Evolutionary conservation across 345 rosid genomes (phyloP).

Genomic region (Pseudoturritis turrita): DNA sequence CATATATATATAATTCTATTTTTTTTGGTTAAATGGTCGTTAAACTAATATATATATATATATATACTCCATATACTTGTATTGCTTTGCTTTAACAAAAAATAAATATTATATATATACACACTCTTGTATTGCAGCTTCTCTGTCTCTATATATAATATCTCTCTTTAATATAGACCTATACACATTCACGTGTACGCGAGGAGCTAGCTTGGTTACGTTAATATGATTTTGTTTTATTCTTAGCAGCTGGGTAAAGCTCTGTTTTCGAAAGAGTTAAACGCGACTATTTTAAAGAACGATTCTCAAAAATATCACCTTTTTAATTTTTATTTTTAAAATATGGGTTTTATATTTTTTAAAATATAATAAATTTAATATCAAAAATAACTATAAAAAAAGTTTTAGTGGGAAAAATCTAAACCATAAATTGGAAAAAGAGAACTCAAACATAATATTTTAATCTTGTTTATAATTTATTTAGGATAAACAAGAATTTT

Average conservation of each 20-base stretch:
- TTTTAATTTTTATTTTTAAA: too few relatives aligned
- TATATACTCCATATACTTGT: neutral
- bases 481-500: too few relatives aligned
- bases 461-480: too few relatives aligned
- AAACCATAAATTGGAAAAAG: too few relatives aligned
- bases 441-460: too few relatives aligned
- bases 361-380: too few relatives aligned
- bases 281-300: neutral
- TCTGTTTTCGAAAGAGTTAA: neutral
- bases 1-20: neutral
- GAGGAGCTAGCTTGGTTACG: neutral
- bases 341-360: too few relatives aligned
- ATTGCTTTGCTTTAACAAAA: too few relatives aligned
- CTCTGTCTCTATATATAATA: neutral
- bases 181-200: neutral
- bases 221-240: neutral
- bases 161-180: neutral
- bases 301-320: too few relatives aligned
- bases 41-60: neutral
- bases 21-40: too few relatives aligned
- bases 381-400: too few relatives aligned
- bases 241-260: neutral
- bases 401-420: too few relatives aligned
- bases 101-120: neutral
- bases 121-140: neutral